Evolutionary conservation across 768 basidiomycete species (phyloP).

Genomic region (Lactifluus hygrophoroides): DNA sequence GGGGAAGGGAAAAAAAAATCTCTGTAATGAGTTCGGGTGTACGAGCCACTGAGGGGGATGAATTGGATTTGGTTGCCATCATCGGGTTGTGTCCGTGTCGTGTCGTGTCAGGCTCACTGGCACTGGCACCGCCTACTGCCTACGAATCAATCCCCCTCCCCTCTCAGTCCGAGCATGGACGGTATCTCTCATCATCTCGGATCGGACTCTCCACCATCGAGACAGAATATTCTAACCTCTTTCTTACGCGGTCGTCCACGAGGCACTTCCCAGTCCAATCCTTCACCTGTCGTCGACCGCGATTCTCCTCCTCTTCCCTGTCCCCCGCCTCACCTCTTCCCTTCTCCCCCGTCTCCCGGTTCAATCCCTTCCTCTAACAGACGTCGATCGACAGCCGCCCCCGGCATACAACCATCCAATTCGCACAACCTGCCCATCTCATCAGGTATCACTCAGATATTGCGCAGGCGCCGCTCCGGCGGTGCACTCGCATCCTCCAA

Average conservation of each 20-base stretch:
- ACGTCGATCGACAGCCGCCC: constrained; percentile 33
- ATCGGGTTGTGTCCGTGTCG: no score
- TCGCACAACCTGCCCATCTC: constrained; percentile 29
- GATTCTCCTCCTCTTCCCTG: constrained; percentile 41
- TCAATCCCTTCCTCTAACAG: constrained; percentile 28
- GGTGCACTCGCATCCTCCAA: constrained; percentile 37
- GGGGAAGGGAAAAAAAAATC: no score
- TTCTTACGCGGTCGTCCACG: constrained; percentile 64
- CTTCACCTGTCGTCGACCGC: constrained; percentile 28
- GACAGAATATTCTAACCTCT: constrained; percentile 63
- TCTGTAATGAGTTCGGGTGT: no score
- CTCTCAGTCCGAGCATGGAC: no score
- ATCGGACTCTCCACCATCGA: constrained; percentile 27
- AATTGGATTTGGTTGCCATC: no score
- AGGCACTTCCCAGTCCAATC: constrained; percentile 53
- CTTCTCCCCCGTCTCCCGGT: constrained; percentile 23
- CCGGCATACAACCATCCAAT: constrained; percentile 31
- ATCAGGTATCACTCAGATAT: constrained; percentile 48
- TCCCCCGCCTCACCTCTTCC: constrained; percentile 25
- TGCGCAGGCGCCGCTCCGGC: constrained; percentile 58
- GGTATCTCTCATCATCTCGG: not conserved
- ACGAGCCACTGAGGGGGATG: no score
- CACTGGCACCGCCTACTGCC: not conserved
- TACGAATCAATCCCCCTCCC: no score
- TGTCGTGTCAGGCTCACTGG: no score